These are phyloP conservation scores for Auriscalpium orientale DNA, from an alignment of 768 basidiomycete species.

Conservation along the genomic window DNA sequence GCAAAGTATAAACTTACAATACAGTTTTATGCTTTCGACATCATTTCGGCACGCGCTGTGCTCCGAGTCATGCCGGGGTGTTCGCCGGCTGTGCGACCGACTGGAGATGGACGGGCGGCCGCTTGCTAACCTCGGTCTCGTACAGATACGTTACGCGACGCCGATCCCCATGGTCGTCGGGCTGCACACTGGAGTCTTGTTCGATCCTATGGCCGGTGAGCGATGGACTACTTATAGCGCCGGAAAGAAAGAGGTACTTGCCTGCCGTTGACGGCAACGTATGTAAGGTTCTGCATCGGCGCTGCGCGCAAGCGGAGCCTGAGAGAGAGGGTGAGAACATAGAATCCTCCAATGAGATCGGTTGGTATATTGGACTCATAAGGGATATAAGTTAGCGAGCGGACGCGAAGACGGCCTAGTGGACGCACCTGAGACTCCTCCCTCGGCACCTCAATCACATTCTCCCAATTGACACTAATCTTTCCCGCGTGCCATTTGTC, in stretches of 20 bases:
- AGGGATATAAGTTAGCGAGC: too few species aligned
- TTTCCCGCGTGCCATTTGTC: not conserved
- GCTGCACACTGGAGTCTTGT: not conserved
- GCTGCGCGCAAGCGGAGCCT: conserved; percentile 2
- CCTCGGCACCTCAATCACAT: not conserved
- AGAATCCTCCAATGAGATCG: not conserved
- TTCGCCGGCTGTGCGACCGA: not conserved
- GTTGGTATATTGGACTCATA: not conserved
- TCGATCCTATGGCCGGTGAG: not conserved
- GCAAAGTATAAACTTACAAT: too few species aligned
- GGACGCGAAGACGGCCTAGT: not conserved
- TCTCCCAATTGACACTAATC: not conserved
- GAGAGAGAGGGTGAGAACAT: not conserved
- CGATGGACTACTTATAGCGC: not conserved
- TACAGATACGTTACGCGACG: not conserved
- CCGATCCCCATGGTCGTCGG: not conserved
- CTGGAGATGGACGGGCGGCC: not conserved
- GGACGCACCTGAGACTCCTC: not conserved
- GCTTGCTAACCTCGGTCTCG: not conserved
- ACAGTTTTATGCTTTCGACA: too few species aligned
- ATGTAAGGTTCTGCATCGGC: not conserved
- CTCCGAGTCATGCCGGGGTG: too few species aligned
- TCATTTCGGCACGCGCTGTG: too few species aligned
- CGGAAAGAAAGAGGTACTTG: not conserved
- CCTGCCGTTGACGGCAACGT: not conserved